Evolutionary conservation across 345 rosid species (phyloP), one percentile per base, ranked within the genome.

Genomic region (Euphorbia peplus): DNA sequence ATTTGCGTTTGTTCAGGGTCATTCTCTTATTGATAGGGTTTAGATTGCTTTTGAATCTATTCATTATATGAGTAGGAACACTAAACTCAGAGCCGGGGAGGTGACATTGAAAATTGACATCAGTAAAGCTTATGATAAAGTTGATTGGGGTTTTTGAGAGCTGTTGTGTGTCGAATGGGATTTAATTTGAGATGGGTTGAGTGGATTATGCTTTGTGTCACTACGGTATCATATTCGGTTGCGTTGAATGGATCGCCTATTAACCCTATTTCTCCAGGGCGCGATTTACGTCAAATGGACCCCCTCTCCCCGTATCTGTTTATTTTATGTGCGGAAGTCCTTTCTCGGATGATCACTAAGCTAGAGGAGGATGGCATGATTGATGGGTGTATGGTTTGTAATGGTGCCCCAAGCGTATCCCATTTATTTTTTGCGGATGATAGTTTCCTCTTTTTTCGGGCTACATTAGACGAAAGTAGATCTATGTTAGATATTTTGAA

Each of bases 51-150:
- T 47, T 47, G 51, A 47, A 5, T 0, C 16, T 0, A 11, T 47
- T 4, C 51, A 47, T 15, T 15, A 47, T 15, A 47, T 47, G 51
- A 47, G 16, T 5, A 15, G 18, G 2, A 47, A 47, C 0, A 47
- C 1, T 13, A 47, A 2, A 14, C 4, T 3, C 4, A 0, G 0
- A 0, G 5, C 0, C 0, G 51, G 51, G 0, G 2, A 11, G 2
- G 51, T 47, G 2, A 19, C 51, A 13, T 15, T 47, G 1, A 47
- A 47, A 4, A 15, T 47, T 14, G 51, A 47, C 3, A 47, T 47
- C 5, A 47, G 51, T 5, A 47, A 47, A 18, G 51, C 51, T 1
- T 47, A 47, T 15, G 51, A 47, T 5, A 13, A 19, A 5, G 51
- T 47, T 0, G n/a, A 15, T 14, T 47, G 51, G 51, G 51, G 18